Evolutionary conservation across 495 filamentous ascomycete genomes (phyloP), one percentile per base, ranked within the genome.

Genomic region (Penicillium cosmopolitanum): DNA sequence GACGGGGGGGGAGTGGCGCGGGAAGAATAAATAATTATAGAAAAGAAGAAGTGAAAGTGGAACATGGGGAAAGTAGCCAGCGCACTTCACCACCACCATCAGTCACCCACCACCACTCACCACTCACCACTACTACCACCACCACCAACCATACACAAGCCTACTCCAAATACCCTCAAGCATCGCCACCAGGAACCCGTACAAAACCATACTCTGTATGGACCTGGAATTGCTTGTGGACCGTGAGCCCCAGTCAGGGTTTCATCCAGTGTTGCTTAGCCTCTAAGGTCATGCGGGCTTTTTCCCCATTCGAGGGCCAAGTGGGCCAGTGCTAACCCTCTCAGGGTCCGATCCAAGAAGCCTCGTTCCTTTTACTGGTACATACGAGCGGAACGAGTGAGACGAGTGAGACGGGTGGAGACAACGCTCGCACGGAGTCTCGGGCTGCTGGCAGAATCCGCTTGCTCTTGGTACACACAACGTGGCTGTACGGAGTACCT

Each of bases 241-340:
- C 25, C 55, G 11, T 13, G 15, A 47, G 48, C 48, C 52, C 58
- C 53, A 56, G 40, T 31, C 53, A 58, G 46, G 58, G 58, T 65
- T 61, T 65, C 58, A 58, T 65, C 51, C 59, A 57, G 28, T 50
- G 43, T 28, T 43, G 46, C 42, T 57, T 47, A 28, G 54, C 34
- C 50, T 55, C 52, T 19, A 42, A 33, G 55, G 58, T 61, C 62
- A 65, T 61, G 62, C 62, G 62, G 55, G 35, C 43, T 58, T 50
- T 65, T 65, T 31, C 63, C 28, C 63, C 33, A 61, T 58, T 56
- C 13, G 55, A 56, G 59, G 34, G 5, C 6, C 31, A 35, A 40
- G 50, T 53, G 55, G 40, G 58, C 42, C 42, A 18, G 51, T 40
- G 18, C 57, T 40, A 48, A 8, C 8, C 18, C 46, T 44, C 42